Evolutionary conservation across 345 rosid species (phyloP), one percentile per base, ranked within the genome.

Genomic region (Punica granatum): DNA sequence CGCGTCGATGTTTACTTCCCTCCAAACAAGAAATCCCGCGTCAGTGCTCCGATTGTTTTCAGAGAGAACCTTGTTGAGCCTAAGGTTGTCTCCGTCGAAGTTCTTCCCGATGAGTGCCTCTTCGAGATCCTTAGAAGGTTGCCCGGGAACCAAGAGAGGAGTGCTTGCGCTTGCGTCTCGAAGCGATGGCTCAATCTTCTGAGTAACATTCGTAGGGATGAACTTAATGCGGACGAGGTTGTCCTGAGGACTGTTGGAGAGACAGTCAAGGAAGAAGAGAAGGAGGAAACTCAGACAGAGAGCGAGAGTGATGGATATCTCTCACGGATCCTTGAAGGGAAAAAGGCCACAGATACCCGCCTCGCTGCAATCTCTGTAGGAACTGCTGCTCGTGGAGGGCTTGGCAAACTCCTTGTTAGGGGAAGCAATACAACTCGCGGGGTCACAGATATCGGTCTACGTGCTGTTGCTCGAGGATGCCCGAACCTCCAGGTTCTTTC

Each of bases 281-380:
- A 30, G 67, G 64, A 67, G 72, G 30, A 53, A 68, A 13, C 26
- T 69, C 48, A 6, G 79, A 65, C 41, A 37, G 41, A 37, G 11
- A 37, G 69, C 69, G 89, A 86, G 72, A 83, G 69, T 60, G 81
- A 72, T 72, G 99, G 98, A 58, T 82, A 72, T 56, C 89, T 89
- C 25, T 80, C 96, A 42, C 85, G 99, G 78, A 83, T 76, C 71
- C 78, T 94, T 80, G 96, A 88, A 76, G 99, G 96, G 67, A 86
- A 85, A 80, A 94, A 88, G 73, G 97, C 96, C 7, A 92, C 92
- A 0, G 99, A 94, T 78, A 69, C 86, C 46, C 85, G 92, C 74
- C 87, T 94, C 67, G 92, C 99, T 66, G 84, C 99, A 0, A 83
- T 94, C 16, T 85, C 93, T 44, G 96, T 94, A 42, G 98, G 99